These are phyloP conservation scores for Chalciporus chontae DNA, from an alignment of 768 basidiomycete genomes.

Conservation along the genomic window DNA sequence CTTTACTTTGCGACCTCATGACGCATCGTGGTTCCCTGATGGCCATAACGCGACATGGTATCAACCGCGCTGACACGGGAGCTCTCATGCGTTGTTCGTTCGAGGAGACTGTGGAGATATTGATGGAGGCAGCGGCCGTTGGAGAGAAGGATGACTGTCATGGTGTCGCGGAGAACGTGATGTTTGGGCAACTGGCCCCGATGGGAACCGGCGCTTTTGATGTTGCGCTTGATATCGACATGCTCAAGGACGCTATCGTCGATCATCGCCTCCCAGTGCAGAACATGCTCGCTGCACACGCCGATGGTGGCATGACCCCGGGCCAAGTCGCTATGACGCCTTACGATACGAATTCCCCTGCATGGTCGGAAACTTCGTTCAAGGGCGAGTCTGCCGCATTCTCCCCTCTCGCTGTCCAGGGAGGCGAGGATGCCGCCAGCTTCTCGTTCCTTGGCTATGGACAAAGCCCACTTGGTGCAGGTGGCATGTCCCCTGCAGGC, in stretches of 20 bases:
- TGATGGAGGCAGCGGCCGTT: constrained; percentile 97
- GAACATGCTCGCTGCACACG: constrained; percentile 70
- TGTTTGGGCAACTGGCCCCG: constrained; percentile 99
- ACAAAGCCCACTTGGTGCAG: constrained; percentile 82
- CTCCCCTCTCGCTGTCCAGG: constrained; percentile 89
- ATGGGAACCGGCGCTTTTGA: constrained; percentile 99
- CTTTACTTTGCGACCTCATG: constrained; percentile 97
- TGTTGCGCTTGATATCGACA: constrained; percentile 92
- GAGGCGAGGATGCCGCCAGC: constrained; percentile 75
- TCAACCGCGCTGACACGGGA: constrained; percentile 98
- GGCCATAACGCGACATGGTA: constrained; percentile 99
- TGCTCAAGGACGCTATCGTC: constrained; percentile 97
- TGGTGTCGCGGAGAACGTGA: constrained; percentile 97
- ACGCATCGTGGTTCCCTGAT: constrained; percentile 92
- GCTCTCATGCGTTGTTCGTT: constrained; percentile 98
- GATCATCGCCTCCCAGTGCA: constrained; percentile 91
- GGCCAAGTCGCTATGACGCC: constrained; percentile 95
- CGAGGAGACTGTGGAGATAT: constrained; percentile 98
- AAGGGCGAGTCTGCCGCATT: constrained; percentile 87
- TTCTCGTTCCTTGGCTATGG: constrained; percentile 77
- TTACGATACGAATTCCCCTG: constrained; percentile 88
- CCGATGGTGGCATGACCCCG: constrained; percentile 87
- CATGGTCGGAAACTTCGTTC: constrained; percentile 73
- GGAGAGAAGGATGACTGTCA: constrained; percentile 99
- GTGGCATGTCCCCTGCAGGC: constrained; percentile 85